phyloP scores from a whole-genome alignment of 257 asterid species.

The Petunia axillaris region DNA sequence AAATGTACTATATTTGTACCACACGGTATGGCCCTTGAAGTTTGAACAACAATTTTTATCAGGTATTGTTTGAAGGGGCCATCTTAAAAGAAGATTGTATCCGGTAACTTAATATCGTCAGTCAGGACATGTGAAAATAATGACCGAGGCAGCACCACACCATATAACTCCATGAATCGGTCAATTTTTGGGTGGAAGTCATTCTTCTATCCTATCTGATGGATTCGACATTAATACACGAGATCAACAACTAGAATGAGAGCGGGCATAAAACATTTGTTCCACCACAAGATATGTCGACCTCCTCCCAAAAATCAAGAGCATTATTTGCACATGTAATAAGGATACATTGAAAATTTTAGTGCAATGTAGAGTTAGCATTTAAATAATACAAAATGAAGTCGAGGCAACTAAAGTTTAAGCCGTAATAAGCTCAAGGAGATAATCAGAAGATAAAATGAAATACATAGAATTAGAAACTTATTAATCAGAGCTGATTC shows the following conservation, averaged over 20 bases:
- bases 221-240: background rate
- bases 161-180: background rate
- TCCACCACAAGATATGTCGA: too few species aligned
- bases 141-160: background rate
- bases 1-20: slow-evolving; percentile 10
- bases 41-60: background rate
- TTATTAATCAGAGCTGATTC: background rate
- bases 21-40: background rate
- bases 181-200: background rate
- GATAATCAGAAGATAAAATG: background rate
- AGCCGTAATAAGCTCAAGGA: background rate
- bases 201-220: background rate
- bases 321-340: background rate
- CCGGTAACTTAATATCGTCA: background rate
- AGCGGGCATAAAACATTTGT: background rate
- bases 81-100: background rate
- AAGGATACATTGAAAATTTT: background rate
- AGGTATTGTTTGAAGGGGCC: background rate
- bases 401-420: background rate
- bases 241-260: background rate
- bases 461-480: background rate
- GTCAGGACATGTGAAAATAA: slow-evolving; percentile 2
- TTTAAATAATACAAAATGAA: too few species aligned
- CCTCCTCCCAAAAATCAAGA: background rate
- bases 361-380: background rate